Conservation (phyloP, 148 eudicot species). For the Selenicereus undatus region DNA sequence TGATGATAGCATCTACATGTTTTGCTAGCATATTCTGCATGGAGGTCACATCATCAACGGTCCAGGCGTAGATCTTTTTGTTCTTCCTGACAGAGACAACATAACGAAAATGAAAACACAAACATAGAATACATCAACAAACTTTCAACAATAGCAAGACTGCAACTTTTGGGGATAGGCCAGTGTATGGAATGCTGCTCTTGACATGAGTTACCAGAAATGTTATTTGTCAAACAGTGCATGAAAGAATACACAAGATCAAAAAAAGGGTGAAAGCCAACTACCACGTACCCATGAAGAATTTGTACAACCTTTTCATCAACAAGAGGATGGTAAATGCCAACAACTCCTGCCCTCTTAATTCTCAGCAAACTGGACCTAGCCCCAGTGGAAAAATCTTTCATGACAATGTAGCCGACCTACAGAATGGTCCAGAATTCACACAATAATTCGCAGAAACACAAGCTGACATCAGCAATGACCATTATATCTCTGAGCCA, state of each 20-base stretch:
- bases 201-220: not conserved
- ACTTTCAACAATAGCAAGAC: not conserved
- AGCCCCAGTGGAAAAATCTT: constrained; percentile 49
- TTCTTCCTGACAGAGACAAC: constrained; percentile 52
- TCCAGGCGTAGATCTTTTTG: constrained; percentile 93
- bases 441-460: not conserved
- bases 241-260: not conserved
- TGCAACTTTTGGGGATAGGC: not conserved
- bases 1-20: constrained; percentile 73
- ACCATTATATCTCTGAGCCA: too few species aligned
- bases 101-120: not conserved
- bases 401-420: constrained; percentile 96
- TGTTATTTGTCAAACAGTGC: not conserved
- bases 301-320: constrained; percentile 63
- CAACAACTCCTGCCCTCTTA: constrained; percentile 67
- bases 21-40: constrained; percentile 67
- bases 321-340: constrained; percentile 74
- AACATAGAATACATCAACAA: not conserved
- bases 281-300: constrained; percentile 59
- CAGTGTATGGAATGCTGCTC: not conserved
- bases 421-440: constrained; percentile 32
- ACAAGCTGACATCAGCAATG: not conserved
- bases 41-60: constrained; percentile 70
- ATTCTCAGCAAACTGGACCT: constrained; percentile 74
- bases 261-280: not conserved